Conservation (phyloP, 2,329 filamentous ascomycete species). For the Pyricularia sp. region DNA sequence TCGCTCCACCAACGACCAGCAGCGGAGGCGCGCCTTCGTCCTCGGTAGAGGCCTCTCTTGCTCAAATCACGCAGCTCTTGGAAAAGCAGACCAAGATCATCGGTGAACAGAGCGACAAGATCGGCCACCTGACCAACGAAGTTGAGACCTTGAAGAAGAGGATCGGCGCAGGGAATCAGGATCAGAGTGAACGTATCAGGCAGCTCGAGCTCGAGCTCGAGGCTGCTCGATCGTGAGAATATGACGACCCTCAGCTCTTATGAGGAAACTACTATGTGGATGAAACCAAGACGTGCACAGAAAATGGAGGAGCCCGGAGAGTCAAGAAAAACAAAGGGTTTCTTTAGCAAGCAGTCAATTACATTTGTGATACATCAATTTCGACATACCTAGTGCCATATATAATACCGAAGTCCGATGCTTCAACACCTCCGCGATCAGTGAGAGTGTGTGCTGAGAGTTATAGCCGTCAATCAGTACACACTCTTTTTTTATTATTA, state of each 20-base stretch:
- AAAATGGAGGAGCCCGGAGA: background rate
- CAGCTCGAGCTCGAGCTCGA: constrained; percentile 61
- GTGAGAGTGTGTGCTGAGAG: background rate
- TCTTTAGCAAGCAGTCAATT: background rate
- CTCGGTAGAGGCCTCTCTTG: constrained; percentile 56
- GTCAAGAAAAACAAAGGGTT: background rate
- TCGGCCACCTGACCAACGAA: constrained; percentile 59
- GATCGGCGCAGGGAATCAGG: constrained; percentile 42
- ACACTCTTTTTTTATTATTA: no score
- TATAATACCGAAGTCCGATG: background rate
- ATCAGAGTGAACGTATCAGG: constrained; percentile 59
- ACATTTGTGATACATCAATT: background rate
- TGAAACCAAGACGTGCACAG: background rate
- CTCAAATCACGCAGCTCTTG: constrained; percentile 69
- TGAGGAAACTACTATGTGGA: background rate
- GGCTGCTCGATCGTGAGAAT: constrained; percentile 45
- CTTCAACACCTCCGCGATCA: background rate
- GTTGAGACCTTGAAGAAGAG: constrained; percentile 75
- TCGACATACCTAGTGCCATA: background rate
- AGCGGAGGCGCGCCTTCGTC: constrained; percentile 27
- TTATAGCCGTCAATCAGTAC: background rate
- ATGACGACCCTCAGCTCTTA: background rate
- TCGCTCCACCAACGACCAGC: constrained; percentile 23
- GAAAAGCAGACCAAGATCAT: constrained; percentile 72
- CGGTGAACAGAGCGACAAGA: constrained; percentile 65